Percentiles rank a stretch among this genome's conserved stretches.
Conservation (phyloP, 495 filamentous ascomycete species). For the Amniculicola lignicola region DNA sequence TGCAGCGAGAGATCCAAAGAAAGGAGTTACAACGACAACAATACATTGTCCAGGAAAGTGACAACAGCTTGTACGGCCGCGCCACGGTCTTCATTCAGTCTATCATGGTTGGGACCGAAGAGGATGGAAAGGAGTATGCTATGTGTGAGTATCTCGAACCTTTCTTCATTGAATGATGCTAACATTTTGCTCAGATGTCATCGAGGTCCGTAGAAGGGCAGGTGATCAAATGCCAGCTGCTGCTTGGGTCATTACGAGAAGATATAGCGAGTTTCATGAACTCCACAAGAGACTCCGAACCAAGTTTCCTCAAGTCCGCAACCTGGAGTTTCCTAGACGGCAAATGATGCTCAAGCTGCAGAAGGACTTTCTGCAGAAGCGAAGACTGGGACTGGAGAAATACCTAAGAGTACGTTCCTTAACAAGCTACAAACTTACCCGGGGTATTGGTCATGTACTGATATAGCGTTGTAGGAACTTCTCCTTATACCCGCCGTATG, state of each 20-base stretch:
- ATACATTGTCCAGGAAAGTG: constrained; percentile 95
- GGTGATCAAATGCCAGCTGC: constrained; percentile 58
- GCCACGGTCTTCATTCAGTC: constrained; percentile 85
- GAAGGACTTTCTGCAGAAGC: constrained; percentile 88
- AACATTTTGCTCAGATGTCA: constrained; percentile 54
- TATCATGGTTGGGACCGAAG: constrained; percentile 85
- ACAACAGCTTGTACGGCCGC: constrained; percentile 93
- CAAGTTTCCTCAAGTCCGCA: constrained; percentile 79
- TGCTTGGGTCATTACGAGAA: constrained; percentile 45
- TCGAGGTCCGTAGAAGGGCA: constrained; percentile 85
- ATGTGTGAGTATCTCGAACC: constrained; percentile 56
- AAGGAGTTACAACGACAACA: constrained; percentile 97
- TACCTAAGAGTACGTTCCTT: constrained; percentile 69
- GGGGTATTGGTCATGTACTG: neutral
- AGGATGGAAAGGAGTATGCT: constrained; percentile 90
- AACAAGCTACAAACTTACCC: neutral
- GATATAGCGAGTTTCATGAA: constrained; percentile 94
- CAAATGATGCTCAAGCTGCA: constrained; percentile 95
- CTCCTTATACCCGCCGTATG: constrained; percentile 89
- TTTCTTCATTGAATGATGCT: neutral
- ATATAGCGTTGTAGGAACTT: constrained; percentile 49
- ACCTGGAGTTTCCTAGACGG: constrained; percentile 86
- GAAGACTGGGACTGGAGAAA: constrained; percentile 73
- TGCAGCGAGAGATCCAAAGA: constrained; percentile 85
- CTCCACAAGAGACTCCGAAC: constrained; percentile 84